Base-by-base conservation (phyloP, 441 rosid genomes). In the Bruguiera hainesii region DNA sequence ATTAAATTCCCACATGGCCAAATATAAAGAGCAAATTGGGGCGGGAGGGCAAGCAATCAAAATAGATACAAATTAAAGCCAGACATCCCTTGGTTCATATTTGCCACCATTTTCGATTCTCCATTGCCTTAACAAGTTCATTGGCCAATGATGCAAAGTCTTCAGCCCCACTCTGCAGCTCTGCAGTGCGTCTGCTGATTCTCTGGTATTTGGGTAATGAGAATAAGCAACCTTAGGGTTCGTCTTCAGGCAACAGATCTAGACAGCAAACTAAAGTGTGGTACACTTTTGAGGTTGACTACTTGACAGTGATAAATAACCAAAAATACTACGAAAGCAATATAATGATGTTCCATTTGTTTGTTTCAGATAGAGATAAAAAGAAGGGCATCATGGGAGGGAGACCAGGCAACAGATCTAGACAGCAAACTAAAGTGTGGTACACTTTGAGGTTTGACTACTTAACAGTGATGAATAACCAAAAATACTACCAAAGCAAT, bases 121-220 rank as follows among this genome's bases (percentile, higher is more conserved):
- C 89, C 91, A 88, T 82, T 23, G 79, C 77, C 76, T 82, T 88
- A 58, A 79, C 87, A 39, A 88, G 89, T 73, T 86, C 94, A 76
- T 84, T 70, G 63, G 89, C 87, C 65, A 88, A 64, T 62, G 89
- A 84, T 53, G 91, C 88, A 48, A 83, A 84, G 77, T 86, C 84
- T 74, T 88, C 89, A 26, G 95, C 89, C 53, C 82, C 87, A 4
- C 73, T 82, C 72, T 79, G 83, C 76, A 88, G 78, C 74, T 88
- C 88, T 53, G 76, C 91, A 4, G 94, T 82, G 50, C 84, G 87
- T 68, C 65, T 67, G 76, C 72, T 82, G 69, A 86, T 83, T 80
- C 76, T 83, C 94, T 88, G 85, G 61, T 61, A 61, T 19, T 23
- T 42, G n/a, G 26, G 3, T 19, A 11, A n/a, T 11, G 30, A 5